Evolutionary conservation across 345 rosid genomes (phyloP), one percentile per base, ranked within the genome.

Genomic region (Gossypium raimondii): DNA sequence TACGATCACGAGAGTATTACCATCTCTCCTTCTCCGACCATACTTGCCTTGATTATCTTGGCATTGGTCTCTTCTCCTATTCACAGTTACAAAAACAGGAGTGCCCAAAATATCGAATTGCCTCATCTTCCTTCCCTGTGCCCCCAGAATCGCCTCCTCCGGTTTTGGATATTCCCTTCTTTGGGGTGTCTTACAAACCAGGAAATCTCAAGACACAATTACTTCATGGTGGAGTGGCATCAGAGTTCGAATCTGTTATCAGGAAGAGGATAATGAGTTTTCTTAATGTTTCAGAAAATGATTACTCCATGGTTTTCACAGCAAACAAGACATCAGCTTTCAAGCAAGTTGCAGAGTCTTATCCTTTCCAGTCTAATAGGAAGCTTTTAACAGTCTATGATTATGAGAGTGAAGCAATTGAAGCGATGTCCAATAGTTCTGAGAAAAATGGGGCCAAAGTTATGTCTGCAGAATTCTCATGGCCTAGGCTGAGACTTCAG

Each of bases 41-140:
- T 83, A 87, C 93, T 66, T 94, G 97, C 78, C 94, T 94, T 75
- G 98, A 94, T 81, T 94, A 94, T 81, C 88, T 92, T 0, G 98
- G 98, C 43, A 86, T 87, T 14, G 97, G 98, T 68, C 88, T 94
- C 20, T 92, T 89, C 84, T 92, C 97, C 57, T 83, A 86, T 82
- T 78, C 93, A 34, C 98, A 94, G 80, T 74, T 87, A 25, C 89
- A 84, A 38, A 81, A 80, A 59, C 87, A 75, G 11, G 91, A 86
- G 25, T 77, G 78, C 44, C 72, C 87, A 45, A 73, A 70, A 20
- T 76, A 78, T 73, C 88, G 81, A 25, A 76, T 65, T 75, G 80
- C 80, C 0, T 83, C 91, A 48, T 82, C 93, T 44, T 81, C 83
- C 11, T 75, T 82, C 18, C 55, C 76, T 13, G 59, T 58, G 18